phyloP scores from a whole-genome alignment of 2,329 filamentous ascomycete species.

The Pyrenochaeta sp. region DNA sequence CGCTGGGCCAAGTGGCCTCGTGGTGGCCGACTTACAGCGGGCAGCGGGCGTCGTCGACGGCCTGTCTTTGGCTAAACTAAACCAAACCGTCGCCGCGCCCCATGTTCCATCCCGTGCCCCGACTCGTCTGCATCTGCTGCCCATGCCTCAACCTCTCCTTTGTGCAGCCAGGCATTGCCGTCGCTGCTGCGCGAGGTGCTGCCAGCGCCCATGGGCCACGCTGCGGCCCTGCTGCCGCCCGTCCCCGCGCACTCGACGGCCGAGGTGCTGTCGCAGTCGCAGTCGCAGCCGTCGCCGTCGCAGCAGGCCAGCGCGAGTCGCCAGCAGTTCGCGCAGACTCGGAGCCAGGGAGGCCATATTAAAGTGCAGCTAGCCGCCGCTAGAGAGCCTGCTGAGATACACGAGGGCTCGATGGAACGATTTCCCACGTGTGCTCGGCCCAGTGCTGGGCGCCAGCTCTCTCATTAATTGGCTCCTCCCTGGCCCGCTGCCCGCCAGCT shows the following conservation, averaged over 20 bases:
- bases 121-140: background rate
- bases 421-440: slow-evolving; percentile 47
- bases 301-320: too few relatives aligned
- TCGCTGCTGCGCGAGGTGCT: slow-evolving; percentile 8
- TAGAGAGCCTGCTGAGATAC: slow-evolving; percentile 44
- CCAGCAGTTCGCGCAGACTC: slow-evolving; percentile 31
- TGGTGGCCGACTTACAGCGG: slow-evolving; percentile 33
- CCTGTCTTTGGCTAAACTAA: slow-evolving; percentile 29
- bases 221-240: background rate
- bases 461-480: slow-evolving; percentile 38
- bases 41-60: too few relatives aligned
- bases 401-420: slow-evolving; percentile 50
- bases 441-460: slow-evolving; percentile 31
- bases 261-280: slow-evolving; percentile 5
- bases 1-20: slow-evolving; percentile 27
- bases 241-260: background rate
- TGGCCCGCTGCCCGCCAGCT: slow-evolving; percentile 25
- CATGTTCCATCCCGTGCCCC: slow-evolving; percentile 14
- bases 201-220: too few relatives aligned
- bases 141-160: too few relatives aligned
- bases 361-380: slow-evolving; percentile 48
- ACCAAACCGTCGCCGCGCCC: too few relatives aligned
- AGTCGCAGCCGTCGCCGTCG: slow-evolving; percentile 16
- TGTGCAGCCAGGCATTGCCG: too few relatives aligned
- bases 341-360: slow-evolving; percentile 35